Percentiles rank a stretch among this genome's conserved stretches.
phyloP scores from a whole-genome alignment of 176 grass and related monocot genomes.

The Pontederia crassipes region DNA sequence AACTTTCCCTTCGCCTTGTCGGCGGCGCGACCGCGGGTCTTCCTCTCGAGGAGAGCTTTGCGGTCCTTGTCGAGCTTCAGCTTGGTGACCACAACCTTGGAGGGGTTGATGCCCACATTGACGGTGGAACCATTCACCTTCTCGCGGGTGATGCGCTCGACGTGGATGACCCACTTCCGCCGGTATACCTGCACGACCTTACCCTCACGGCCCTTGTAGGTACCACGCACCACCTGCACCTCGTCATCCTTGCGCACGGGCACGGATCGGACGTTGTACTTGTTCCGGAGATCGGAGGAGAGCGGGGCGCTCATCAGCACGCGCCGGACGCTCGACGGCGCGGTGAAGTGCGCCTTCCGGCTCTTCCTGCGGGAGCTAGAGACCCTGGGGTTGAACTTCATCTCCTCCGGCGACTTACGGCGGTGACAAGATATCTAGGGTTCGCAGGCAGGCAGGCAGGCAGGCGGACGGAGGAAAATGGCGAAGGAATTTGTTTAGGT shows the following conservation, averaged over 20 bases:
- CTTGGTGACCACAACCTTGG: slow-evolving; percentile 35
- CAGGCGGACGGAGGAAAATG: too few species aligned
- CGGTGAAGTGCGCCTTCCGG: slow-evolving; percentile 94
- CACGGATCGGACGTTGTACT: slow-evolving; percentile 72
- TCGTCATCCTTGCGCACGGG: slow-evolving; percentile 88
- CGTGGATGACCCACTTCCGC: too few species aligned
- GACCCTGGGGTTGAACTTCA: slow-evolving; percentile 75
- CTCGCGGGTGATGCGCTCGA: too few species aligned
- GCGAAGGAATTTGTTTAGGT: too few species aligned
- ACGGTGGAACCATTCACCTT: too few species aligned
- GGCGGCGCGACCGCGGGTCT: slow-evolving; percentile 83
- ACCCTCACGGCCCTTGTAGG: too few species aligned
- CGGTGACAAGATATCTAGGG: background rate
- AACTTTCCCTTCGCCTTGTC: slow-evolving; percentile 46
- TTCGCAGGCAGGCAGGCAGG: too few species aligned
- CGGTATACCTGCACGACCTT: too few species aligned
- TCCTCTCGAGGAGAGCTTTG: slow-evolving; percentile 52
- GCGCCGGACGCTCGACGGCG: slow-evolving; percentile 65
- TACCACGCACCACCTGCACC: slow-evolving; percentile 80
- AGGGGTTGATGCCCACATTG: too few species aligned
- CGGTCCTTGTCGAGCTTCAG: slow-evolving; percentile 96
- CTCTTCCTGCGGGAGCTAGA: slow-evolving; percentile 73
- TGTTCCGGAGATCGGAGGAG: slow-evolving; percentile 66
- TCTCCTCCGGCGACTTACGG: slow-evolving; percentile 10
- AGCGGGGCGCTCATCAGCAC: slow-evolving; percentile 73